These are phyloP conservation scores for Plantago elongata DNA, from an alignment of 257 asterid species.

Conservation along the genomic window DNA sequence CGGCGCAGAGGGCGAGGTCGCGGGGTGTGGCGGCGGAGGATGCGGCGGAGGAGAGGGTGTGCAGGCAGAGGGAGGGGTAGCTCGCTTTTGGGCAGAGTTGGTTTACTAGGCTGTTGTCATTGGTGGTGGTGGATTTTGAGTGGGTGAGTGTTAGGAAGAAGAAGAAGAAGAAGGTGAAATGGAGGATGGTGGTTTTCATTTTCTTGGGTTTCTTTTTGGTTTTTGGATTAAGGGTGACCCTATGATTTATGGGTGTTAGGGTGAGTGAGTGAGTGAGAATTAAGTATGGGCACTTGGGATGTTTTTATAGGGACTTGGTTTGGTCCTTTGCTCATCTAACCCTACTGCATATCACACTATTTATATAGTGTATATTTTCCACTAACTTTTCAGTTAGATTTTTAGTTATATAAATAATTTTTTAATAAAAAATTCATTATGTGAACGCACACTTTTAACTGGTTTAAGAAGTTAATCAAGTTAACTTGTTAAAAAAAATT, in stretches of 20 bases:
- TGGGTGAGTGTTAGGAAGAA: slow-evolving; percentile 21
- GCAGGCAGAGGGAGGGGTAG: slow-evolving; percentile 76
- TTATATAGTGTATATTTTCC: too few relatives aligned
- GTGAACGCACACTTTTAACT: too few relatives aligned
- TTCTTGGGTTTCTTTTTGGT: neutral
- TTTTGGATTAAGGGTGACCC: neutral
- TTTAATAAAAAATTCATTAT: too few relatives aligned
- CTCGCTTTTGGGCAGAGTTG: slow-evolving; percentile 79
- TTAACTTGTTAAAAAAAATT: too few relatives aligned
- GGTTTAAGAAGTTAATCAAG: too few relatives aligned
- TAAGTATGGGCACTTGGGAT: slow-evolving; percentile 15
- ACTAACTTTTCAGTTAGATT: too few relatives aligned
- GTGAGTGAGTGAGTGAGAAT: neutral
- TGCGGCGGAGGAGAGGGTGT: slow-evolving; percentile 67
- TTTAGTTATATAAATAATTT: too few relatives aligned
- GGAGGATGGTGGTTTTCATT: slow-evolving; percentile 19
- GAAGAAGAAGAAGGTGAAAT: slow-evolving; percentile 19
- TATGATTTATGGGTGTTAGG: neutral
- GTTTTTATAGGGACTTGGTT: slow-evolving; percentile 13
- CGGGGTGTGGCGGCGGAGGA: slow-evolving; percentile 62
- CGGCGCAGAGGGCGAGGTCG: slow-evolving; percentile 67
- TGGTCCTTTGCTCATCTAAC: too few relatives aligned
- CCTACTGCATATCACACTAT: too few relatives aligned
- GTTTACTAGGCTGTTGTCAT: slow-evolving; percentile 43
- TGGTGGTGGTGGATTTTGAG: neutral